Evolutionary conservation across 2,329 filamentous ascomycete species (phyloP).

Genomic region (Diplodia corticola): DNA sequence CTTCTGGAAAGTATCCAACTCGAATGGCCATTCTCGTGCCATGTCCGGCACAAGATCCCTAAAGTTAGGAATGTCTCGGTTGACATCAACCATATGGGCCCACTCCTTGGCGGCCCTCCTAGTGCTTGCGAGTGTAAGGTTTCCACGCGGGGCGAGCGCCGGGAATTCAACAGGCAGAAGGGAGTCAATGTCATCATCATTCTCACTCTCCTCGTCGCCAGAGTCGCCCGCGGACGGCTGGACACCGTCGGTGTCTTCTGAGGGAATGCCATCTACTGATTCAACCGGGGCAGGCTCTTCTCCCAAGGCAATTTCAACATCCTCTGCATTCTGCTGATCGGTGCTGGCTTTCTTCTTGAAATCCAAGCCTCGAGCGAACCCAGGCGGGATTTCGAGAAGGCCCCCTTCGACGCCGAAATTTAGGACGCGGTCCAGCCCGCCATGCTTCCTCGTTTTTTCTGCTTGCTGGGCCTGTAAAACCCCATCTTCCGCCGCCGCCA

Average conservation of each 20-base stretch:
- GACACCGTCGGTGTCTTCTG: conserved; percentile 42
- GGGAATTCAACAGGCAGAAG: conserved; percentile 91
- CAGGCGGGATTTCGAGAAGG: conserved; percentile 78
- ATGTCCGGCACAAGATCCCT: conserved; percentile 90
- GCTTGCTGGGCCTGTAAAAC: conserved; percentile 55
- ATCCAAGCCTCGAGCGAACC: conserved; percentile 75
- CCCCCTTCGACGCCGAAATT: conserved; percentile 76
- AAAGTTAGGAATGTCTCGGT: conserved; percentile 92
- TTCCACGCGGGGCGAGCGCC: conserved; percentile 79
- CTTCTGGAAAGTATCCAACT: conserved; percentile 97
- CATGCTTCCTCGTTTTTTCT: conserved; percentile 42
- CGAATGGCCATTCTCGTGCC: conserved; percentile 94
- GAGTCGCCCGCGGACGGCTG: conserved; percentile 35
- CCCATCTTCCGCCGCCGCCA: conserved; percentile 80
- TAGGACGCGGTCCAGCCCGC: conserved; percentile 78
- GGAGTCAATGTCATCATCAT: conserved; percentile 71
- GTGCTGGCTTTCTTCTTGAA: conserved; percentile 62
- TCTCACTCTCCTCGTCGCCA: conserved; percentile 44
- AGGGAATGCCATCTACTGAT: conserved; percentile 30
- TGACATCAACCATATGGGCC: conserved; percentile 98
- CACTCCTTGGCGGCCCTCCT: conserved; percentile 82
- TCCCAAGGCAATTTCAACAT: conserved; percentile 66
- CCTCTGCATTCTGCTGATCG: conserved; percentile 64
- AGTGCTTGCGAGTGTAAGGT: conserved; percentile 68
- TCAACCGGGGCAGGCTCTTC: conserved; percentile 46